These are phyloP conservation scores for Alternaria sp. DNA, from an alignment of 2,329 filamentous ascomycete species.

Conservation along the genomic window DNA sequence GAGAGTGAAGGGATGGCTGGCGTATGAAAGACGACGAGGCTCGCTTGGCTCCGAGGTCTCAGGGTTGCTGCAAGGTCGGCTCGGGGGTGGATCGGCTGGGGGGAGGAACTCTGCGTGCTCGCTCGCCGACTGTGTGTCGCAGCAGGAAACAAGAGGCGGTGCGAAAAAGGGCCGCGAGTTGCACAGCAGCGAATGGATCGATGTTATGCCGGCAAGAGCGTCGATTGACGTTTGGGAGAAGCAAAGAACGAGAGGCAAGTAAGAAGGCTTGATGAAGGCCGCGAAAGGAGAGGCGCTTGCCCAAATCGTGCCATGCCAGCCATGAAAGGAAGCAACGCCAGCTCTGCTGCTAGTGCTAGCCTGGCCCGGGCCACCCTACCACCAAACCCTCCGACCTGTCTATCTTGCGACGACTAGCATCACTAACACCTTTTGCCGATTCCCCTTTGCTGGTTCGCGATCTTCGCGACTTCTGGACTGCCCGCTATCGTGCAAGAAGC, in stretches of 20 bases:
- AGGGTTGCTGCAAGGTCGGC: constrained; percentile 40
- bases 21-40: constrained; percentile 37
- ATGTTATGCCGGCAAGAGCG: constrained; percentile 26
- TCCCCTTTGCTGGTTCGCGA: constrained; percentile 5
- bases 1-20: constrained; percentile 40
- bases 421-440: constrained; percentile 7
- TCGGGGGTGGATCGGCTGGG: constrained; percentile 37
- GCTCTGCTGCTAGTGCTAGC: constrained; percentile 15
- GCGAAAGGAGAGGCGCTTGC: constrained; percentile 36
- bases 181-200: constrained; percentile 36
- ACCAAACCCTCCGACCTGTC: constrained; percentile 26
- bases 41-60: constrained; percentile 42
- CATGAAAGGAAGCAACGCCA: constrained; percentile 32
- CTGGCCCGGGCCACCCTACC: constrained; percentile 22
- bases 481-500: neutral
- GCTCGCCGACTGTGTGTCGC: constrained; percentile 30
- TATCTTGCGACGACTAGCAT: constrained; percentile 8
- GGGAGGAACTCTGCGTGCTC: constrained; percentile 14
- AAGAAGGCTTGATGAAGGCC: constrained; percentile 27
- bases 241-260: constrained; percentile 20
- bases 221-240: constrained; percentile 20
- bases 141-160: constrained; percentile 34
- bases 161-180: constrained; percentile 24
- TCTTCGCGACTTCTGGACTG: neutral
- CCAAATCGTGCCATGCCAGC: constrained; percentile 20